Evolutionary conservation across 108 stramenopile species (phyloP), one percentile per base, ranked within the genome.

Genomic region (Cyclotella sp.): DNA sequence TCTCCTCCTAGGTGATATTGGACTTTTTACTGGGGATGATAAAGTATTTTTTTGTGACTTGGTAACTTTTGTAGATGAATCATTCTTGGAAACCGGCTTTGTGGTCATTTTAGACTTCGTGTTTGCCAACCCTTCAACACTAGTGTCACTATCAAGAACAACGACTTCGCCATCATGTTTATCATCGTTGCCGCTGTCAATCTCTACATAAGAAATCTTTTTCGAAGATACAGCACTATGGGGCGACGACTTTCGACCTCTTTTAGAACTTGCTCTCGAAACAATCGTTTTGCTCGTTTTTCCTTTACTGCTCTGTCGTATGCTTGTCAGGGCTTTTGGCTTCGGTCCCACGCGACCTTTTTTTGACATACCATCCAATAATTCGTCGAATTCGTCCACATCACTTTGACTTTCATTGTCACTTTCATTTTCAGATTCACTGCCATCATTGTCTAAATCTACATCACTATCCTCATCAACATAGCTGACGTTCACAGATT

Each of bases 401-500:
- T 55, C 55, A 21, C 41, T 21, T 14, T 26, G 10, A n/a, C 21
- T 40, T 7, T 80, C 73, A 9, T 70, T 61, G 16, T 67, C 64
- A 18, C 22, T 43, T 27, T 65, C 63, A 8, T 77, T 53, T 46
- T 53, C 67, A 44, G n/a, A 1, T 27, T 68, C 73, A 30, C 54
- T 60, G 3, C 60, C 81, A 57, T 34, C 43, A 10, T 65, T 62
- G 11, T 58, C 61, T 39, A 55, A 28, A 57, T 84, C 73, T 39
- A 69, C 66, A 18, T 84, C 78, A 19, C 70, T 77, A 64, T 70
- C 57, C 21, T 81, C 75, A 53, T 84, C 83, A 7, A 58, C 75
- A 72, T 84, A 80, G 67, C 66, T 86, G n/a, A 81, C 43, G 30
- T 75, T 81, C 1, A 60, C 18, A 0, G 73, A 51, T 43, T 70